Evolutionary conservation across 208 protist species (phyloP), one percentile per base, ranked within the genome.

Genomic region (Kentomonas sorsogonicus): DNA sequence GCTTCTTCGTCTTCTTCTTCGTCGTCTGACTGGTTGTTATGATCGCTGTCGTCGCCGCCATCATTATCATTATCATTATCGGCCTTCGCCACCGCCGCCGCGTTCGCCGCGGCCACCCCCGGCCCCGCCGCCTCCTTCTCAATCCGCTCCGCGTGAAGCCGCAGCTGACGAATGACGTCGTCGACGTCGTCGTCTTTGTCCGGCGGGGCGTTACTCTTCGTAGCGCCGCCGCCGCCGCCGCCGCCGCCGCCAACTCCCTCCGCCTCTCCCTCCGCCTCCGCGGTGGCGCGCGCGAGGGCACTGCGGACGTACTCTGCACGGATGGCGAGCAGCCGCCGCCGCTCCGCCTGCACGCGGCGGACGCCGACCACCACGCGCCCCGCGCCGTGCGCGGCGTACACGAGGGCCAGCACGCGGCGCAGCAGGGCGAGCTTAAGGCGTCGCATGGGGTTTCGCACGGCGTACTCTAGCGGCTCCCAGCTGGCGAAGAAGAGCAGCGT

Each of bases 401-500:
- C 69, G 5, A 78, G 59, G 7, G 72, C 53, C 45, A 78, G 61
- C 40, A 78, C 41, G 30, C 72, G 60, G 11, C 72, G 65, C 26
- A 78, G 57, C n/a, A 78, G 63, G 3, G 72, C 69, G 22, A 78
- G 59, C 63, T 78, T 78, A 40, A 78, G n/a, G 4, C 63, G 58
- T 3, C 72, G 65, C 22, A 78, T 70, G 16, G 67, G 67, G 46
- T 78, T 78, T 25, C 66, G 65, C 38, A 72, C 29, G 10, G 57
- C 33, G 51, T 74, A 78, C 59, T 78, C 66, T 1, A 27, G 7
- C 43, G 72, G 72, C 62, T 78, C 72, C 72, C 72, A 73, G 54
- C 70, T 73, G 3, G 57, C 26, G 36, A 73, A 73, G 66, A 66
- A 78, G 53, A 78, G 53, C 47, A 78, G 54, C n/a, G 66, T 60